Base-by-base conservation (phyloP, 352 stramenopile genomes). In the Phytophthora aleatoria region DNA sequence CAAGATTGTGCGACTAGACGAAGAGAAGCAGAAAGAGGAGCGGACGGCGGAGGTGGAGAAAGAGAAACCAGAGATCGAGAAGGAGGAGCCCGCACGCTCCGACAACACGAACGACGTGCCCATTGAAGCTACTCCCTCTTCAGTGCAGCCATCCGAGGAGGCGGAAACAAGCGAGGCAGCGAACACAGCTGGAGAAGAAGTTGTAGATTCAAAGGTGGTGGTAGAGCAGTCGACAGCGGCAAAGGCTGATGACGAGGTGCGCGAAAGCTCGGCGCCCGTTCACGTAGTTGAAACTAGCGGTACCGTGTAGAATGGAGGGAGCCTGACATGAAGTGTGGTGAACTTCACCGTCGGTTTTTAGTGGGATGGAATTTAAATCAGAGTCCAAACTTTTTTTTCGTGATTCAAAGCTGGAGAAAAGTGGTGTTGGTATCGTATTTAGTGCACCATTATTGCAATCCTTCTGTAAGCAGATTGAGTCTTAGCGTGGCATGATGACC, bases 1-100 rank as follows among this genome's bases (percentile, higher is more conserved):
- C 72, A 92, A 90, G 61, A 87, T 90, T 51, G 65, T 90, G n/a
- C 60, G 49, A 36, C 20, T 64, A 12, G 45, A 64, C 33, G 64
- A 58, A 3, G 43, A 63, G 31, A 57, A 57, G 13, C 43, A 47
- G 39, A 13, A 51, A 27, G 50, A 59, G 45, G 47, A 66, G 38
- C 27, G 27, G 12, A 3, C 15, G 2, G 30, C 27, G 48, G 36
- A 64, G 44, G 31, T 50, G 33, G 15, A 47, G 28, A 20, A 53
- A 16, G 36, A 24, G 5, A 45, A 52, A 47, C 30, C 35, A 51
- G 35, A 52, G 27, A 5, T 31, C 24, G 30, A 42, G 27, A 27
- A 15, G 10, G 43, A 60, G 27, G 12, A 51, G 54, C 20, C 15
- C 13, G 15, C 35, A 51, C 24, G n/a, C 7, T 13, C 49, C 27